Base-by-base conservation (phyloP, 768 basidiomycete species). In the Gloeostereum incarnatum region DNA sequence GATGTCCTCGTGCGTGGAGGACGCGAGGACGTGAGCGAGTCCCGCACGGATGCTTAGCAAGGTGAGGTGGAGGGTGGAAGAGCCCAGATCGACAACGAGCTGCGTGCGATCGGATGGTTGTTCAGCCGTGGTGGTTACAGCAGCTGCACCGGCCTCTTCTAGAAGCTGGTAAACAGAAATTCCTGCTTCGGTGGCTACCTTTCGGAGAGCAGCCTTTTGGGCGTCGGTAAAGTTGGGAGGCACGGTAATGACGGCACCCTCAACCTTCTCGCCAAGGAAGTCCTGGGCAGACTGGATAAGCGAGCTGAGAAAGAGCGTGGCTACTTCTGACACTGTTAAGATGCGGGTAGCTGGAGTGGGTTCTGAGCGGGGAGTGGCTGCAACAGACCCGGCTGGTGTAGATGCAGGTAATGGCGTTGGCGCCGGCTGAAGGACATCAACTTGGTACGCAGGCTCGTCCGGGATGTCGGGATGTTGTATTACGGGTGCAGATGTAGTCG, bases 231-330 rank as follows among this genome's bases (percentile, higher is more conserved):
- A 96, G 61, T 71, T 81, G 2, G 79, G 57, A 0, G 94, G 91
- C 5, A 86, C 71, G 38, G 79, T 77, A 54, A 98, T 75, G 41
- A 97, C 94, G 17, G 87, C 85, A 29, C 85, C 86, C 31, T 75
- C 61, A 24, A 88, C 67, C 20, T 75, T 71, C 53, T 75, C 79
- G 9, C 91, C 90, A 9, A 98, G 72, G 61, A 93, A 98, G 55
- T 92, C 90, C 48, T 81, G 75, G 5, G 93, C 94, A 25, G 88
- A 92, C 45, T 84, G 70, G 44, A 90, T 61, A 23, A 99, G 77
- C 3, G 85, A 88, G 37, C 68, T 66, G 25, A 99, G 69, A 73
- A 94, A 97, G 49, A 92, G 74, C 27, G 82, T 72, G 21, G 87
- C 75, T 9, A 82, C 85, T 52, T 97, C 91, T 13, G 79, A 75